These are phyloP conservation scores for Trichoderma orchidacearum DNA, from an alignment of 495 filamentous ascomycete genomes.

Conservation along the genomic window DNA sequence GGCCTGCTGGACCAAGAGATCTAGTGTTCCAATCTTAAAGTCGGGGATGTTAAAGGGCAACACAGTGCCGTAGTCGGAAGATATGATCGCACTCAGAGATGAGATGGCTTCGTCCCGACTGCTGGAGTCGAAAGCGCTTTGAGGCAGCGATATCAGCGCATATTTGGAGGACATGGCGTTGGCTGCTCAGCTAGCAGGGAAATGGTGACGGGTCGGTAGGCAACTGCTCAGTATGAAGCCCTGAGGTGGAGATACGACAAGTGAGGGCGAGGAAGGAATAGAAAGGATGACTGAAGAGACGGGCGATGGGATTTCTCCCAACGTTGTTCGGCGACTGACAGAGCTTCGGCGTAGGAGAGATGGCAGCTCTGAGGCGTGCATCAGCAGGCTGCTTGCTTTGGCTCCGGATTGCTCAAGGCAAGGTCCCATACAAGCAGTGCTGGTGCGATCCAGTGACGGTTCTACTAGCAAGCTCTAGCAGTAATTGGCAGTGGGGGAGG, in stretches of 20 bases:
- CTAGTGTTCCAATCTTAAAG: constrained; percentile 95
- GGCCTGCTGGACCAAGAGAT: constrained; percentile 91
- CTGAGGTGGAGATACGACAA: too few species aligned
- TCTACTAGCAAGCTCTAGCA: constrained; percentile 5
- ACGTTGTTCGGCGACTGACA: too few species aligned
- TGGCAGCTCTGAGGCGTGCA: too few species aligned
- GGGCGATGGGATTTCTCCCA: too few species aligned
- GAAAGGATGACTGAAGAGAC: too few species aligned
- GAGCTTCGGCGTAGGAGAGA: too few species aligned
- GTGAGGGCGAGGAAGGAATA: too few species aligned
- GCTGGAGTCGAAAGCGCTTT: constrained; percentile 39
- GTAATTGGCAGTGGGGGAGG: constrained; percentile 3
- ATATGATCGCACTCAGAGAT: constrained; percentile 55
- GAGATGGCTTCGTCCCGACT: constrained; percentile 70
- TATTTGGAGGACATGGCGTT: constrained; percentile 23
- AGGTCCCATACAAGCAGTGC: too few species aligned
- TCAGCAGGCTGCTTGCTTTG: too few species aligned
- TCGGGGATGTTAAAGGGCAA: constrained; percentile 72
- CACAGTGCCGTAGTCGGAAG: constrained; percentile 61
- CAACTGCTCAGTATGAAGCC: too few species aligned
- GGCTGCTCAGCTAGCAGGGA: not conserved
- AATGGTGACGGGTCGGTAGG: too few species aligned
- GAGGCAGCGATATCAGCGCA: constrained; percentile 34
- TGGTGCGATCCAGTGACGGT: constrained; percentile 5
- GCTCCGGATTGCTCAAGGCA: too few species aligned